Evolutionary conservation across 2,329 filamentous ascomycete species (phyloP), one percentile per base, ranked within the genome.

Genomic region (Paracorniculantispora psalliotae): DNA sequence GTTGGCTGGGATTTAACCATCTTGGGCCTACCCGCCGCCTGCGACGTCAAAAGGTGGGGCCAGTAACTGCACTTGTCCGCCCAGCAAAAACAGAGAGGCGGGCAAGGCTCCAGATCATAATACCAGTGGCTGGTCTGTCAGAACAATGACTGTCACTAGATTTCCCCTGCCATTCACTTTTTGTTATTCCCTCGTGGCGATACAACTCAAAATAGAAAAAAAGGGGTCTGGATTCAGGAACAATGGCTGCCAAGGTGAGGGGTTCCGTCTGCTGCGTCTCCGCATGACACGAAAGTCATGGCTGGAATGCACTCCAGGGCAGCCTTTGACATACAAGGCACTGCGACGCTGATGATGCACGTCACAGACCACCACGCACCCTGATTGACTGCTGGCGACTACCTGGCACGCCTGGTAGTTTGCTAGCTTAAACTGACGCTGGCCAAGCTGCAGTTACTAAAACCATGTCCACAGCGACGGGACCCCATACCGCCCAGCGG

Each of bases 321-420:
- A 48, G 26, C 15, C 9, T 28, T 17, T 26, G n/a, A 25, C 44
- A 6, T 23, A 33, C 26, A 28, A 28, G 33, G 33, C 33, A 26
- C 35, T 53, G 51, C 39, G 28, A 53, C 51, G 51, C 51, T 41
- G 37, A 30, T 53, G 50, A 53, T 28, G 37, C 50, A 43, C 50
- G 50, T 41, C 35, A 53, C 37, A 30, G 37, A 43, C 28, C 19
- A 37, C 12, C 33, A 37, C 33, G 12, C 33, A 15, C 10, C 33
- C 33, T 37, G 33, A 37, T 37, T 37, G 4, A 37, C 33, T 37
- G 4, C 33, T 37, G n/a, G n/a, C n/a, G n/a, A n/a, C n/a, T n/a
- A n/a, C n/a, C n/a, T n/a, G n/a, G n/a, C n/a, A n/a, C n/a, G n/a
- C n/a, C n/a, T n/a, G n/a, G n/a, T n/a, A n/a, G n/a, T n/a, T n/a